Conservation (phyloP, 2,329 filamentous ascomycete genomes). For the Alternaria incomplexa region DNA sequence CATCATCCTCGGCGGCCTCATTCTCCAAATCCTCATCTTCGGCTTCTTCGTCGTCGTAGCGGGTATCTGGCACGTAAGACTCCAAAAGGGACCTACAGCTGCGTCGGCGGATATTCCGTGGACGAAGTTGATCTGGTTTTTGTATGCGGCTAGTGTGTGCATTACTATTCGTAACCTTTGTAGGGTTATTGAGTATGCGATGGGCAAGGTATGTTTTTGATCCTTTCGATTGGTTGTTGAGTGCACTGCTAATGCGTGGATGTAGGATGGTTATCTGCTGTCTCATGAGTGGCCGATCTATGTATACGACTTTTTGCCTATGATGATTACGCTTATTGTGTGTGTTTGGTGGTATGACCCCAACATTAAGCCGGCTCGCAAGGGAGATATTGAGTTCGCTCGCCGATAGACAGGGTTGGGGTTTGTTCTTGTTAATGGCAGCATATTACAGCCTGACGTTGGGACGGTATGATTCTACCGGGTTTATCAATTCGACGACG, state of each 20-base stretch:
- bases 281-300: conserved; percentile 36
- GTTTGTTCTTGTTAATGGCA: too few relatives aligned
- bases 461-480: background rate
- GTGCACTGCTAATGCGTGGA: conserved; percentile 10
- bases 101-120: conserved; percentile 35
- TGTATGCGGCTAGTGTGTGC: conserved; percentile 49
- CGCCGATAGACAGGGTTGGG: background rate
- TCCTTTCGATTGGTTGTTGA: background rate
- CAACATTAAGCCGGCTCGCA: conserved; percentile 28
- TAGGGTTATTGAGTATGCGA: conserved; percentile 55
- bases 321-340: conserved; percentile 30
- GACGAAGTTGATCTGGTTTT: conserved; percentile 42
- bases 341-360: conserved; percentile 36
- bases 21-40: conserved; percentile 65
- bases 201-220: conserved; percentile 36
- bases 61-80: conserved; percentile 57
- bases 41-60: conserved; percentile 61
- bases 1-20: conserved; percentile 63
- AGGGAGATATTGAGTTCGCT: conserved; percentile 27
- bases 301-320: conserved; percentile 36
- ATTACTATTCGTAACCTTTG: conserved; percentile 57
- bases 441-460: background rate
- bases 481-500: background rate
- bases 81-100: conserved; percentile 43
- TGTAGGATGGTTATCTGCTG: conserved; percentile 31